Evolutionary conservation across 2,329 filamentous ascomycete species (phyloP).

Genomic region (Monascus ruber): DNA sequence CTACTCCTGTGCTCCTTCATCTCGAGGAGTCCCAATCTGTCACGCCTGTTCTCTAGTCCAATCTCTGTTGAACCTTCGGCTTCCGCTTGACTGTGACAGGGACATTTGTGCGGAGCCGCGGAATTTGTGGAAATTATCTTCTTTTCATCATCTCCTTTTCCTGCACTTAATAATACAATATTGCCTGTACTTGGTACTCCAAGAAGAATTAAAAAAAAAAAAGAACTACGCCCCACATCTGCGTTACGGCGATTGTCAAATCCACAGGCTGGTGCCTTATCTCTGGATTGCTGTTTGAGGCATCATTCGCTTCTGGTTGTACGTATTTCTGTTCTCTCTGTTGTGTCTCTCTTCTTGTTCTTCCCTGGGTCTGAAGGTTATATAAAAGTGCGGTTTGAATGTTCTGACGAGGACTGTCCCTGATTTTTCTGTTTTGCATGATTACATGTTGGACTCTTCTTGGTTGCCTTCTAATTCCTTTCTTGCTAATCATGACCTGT

Average conservation of each 20-base stretch:
- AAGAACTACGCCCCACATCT: conserved; percentile 11
- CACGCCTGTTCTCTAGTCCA: conserved; percentile 9
- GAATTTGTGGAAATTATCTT: conserved; percentile 12
- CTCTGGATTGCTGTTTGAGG: conserved; percentile 3
- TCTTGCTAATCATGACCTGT: conserved; percentile 29
- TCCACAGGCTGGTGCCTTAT: neutral
- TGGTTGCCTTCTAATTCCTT: conserved; percentile 6
- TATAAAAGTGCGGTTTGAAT: too few species aligned
- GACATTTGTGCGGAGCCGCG: conserved; percentile 9
- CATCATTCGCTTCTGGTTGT: conserved; percentile 24
- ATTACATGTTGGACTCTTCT: conserved; percentile 1
- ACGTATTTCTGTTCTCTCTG: conserved; percentile 27
- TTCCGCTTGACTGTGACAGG: conserved; percentile 13
- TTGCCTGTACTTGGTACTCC: conserved; percentile 17
- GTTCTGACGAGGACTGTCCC: too few species aligned
- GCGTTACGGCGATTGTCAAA: conserved; percentile 7
- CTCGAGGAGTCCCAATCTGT: conserved; percentile 9
- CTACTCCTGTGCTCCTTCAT: conserved; percentile 8
- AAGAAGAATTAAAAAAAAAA: conserved; percentile 4
- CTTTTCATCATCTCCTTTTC: conserved; percentile 6
- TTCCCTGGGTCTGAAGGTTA: too few species aligned
- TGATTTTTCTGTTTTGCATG: neutral
- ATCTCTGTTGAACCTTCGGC: conserved; percentile 4
- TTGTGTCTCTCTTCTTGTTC: conserved; percentile 3
- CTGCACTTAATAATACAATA: conserved; percentile 8